Percentiles rank a stretch among this genome's conserved stretches.
Evolutionary conservation across 2,329 filamentous ascomycete genomes (phyloP).

Genomic region (Botrytis elliptica): DNA sequence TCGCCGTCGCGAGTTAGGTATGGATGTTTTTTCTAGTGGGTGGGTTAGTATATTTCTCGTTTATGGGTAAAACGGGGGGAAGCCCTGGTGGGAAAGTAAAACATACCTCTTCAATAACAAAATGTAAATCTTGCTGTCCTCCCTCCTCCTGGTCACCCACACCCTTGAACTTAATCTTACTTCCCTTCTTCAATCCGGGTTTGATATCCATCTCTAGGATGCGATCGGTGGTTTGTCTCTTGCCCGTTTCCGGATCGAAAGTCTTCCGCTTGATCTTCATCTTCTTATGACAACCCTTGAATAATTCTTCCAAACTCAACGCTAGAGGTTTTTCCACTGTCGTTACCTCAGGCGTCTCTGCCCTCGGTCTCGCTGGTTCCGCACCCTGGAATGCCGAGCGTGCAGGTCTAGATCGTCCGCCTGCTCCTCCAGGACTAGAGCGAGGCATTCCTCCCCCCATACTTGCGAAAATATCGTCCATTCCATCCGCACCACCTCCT

Average conservation of each 20-base stretch:
- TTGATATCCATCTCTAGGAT: conserved; percentile 95
- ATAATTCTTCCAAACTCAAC: conserved; percentile 85
- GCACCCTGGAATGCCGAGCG: conserved; percentile 40
- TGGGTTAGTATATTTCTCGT: conserved; percentile 5
- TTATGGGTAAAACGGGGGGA: background rate
- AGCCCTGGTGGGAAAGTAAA: background rate
- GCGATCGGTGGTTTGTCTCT: conserved; percentile 82
- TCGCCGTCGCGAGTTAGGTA: conserved; percentile 85
- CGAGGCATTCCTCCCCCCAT: conserved; percentile 27
- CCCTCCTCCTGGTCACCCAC: conserved; percentile 98
- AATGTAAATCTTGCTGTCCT: conserved; percentile 91
- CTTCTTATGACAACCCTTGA: conserved; percentile 85
- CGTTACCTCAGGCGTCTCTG: conserved; percentile 77
- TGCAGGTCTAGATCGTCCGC: conserved; percentile 45
- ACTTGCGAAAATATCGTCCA: conserved; percentile 52
- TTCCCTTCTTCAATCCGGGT: conserved; percentile 90
- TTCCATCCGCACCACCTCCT: conserved; percentile 44
- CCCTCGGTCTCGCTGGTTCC: conserved; percentile 41
- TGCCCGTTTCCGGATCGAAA: conserved; percentile 76
- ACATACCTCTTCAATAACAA: conserved; percentile 88
- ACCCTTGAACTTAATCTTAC: conserved; percentile 96
- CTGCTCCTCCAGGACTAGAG: conserved; percentile 48
- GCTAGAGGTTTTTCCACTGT: conserved; percentile 83
- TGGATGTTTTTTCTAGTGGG: conserved; percentile 74
- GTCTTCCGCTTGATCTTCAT: conserved; percentile 98